phyloP scores from a whole-genome alignment of 2,329 filamentous ascomycete species.

The Erysiphe neolycopersici region DNA sequence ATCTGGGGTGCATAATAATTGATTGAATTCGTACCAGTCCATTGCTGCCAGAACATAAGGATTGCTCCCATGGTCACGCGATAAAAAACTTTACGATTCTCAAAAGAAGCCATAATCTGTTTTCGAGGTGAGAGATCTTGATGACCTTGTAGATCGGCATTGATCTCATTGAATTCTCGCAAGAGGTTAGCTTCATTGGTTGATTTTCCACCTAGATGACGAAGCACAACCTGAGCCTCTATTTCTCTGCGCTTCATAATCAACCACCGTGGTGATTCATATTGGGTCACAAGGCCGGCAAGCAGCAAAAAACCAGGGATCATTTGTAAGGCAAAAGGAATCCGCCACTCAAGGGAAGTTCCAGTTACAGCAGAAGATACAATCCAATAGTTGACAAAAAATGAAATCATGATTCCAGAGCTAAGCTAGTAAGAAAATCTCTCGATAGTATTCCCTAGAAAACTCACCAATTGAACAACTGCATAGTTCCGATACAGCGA shows the following conservation, averaged over 20 bases:
- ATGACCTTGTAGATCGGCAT: constrained; percentile 22
- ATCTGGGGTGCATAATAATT: constrained; percentile 35
- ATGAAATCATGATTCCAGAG: constrained; percentile 16
- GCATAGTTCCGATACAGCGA: constrained; percentile 12
- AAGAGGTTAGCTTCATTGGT: constrained; percentile 25
- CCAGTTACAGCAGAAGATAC: constrained; percentile 17
- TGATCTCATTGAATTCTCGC: constrained; percentile 20
- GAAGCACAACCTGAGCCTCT: constrained; percentile 26
- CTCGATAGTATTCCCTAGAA: background rate
- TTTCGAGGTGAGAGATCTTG: constrained; percentile 22
- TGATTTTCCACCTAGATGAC: constrained; percentile 11
- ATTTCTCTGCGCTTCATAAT: constrained; percentile 44
- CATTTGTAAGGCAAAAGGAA: constrained; percentile 37
- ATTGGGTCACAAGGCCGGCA: constrained; percentile 31
- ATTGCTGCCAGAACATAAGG: constrained; percentile 38
- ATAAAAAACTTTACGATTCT: constrained; percentile 29
- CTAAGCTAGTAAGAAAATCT: background rate
- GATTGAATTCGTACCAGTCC: constrained; percentile 16
- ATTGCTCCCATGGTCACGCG: constrained; percentile 37
- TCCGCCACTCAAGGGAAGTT: constrained; percentile 20
- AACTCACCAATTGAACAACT: background rate
- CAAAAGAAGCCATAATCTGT: constrained; percentile 29
- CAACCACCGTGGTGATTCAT: constrained; percentile 37
- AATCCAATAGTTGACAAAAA: constrained; percentile 19
- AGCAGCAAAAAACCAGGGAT: constrained; percentile 35